A percentile compares a stretch with the other conserved stretches of the same genome.
Evolutionary conservation across 352 stramenopile genomes (phyloP).

Genomic region (Phytophthora sansomeana): DNA sequence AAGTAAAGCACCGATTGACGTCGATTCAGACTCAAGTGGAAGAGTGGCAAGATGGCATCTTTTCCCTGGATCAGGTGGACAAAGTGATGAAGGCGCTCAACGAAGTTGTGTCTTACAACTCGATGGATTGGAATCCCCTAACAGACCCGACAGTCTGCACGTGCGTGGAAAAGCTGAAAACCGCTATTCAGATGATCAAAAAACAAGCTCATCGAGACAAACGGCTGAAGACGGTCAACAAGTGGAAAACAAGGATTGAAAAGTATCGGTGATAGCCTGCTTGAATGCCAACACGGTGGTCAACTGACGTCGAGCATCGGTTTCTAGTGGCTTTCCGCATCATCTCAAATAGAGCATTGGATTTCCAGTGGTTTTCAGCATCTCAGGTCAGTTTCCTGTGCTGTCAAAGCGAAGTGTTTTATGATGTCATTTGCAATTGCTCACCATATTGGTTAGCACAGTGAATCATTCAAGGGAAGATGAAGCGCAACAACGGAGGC

Average conservation of each 20-base stretch:
- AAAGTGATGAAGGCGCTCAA: constrained; percentile 23
- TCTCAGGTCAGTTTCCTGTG: neutral
- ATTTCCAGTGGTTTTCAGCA: neutral
- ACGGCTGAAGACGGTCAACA: constrained; percentile 27
- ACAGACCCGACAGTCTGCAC: constrained; percentile 5
- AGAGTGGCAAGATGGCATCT: constrained; percentile 39
- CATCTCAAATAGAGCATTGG: constrained; percentile 24
- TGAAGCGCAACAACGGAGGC: constrained; percentile 14
- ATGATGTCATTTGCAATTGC: neutral
- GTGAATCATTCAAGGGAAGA: neutral
- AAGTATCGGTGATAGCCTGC: constrained; percentile 3
- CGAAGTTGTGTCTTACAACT: constrained; percentile 18
- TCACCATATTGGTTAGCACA: neutral
- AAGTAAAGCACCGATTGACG: neutral
- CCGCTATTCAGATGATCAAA: constrained; percentile 31
- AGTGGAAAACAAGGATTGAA: constrained; percentile 6
- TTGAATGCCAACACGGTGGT: neutral
- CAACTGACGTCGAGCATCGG: too few relatives aligned
- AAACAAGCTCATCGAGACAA: constrained; percentile 24
- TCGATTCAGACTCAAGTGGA: constrained; percentile 19
- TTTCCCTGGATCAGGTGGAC: constrained; percentile 41
- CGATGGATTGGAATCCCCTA: constrained; percentile 23
- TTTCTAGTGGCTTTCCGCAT: neutral
- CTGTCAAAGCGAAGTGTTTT: neutral
- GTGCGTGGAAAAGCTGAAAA: constrained; percentile 29